Conservation (phyloP, 345 rosid species). For the Barbarea vulgaris region DNA sequence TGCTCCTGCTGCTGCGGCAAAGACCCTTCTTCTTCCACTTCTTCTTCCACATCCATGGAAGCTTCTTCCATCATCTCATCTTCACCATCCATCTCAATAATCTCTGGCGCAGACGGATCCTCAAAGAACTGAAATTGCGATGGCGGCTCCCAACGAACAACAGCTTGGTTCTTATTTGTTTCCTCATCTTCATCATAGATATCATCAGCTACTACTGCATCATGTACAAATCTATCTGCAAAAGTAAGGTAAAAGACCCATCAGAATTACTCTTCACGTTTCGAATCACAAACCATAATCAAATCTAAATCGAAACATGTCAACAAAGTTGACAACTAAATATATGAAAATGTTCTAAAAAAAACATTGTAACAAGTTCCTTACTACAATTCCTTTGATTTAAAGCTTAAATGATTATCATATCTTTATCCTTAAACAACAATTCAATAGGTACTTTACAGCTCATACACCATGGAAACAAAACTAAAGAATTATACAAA, state of each 20-base stretch:
- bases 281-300: background rate
- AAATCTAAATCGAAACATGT: background rate
- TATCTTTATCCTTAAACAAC: background rate
- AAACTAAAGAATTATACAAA: background rate
- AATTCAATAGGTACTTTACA: background rate
- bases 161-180: conserved; percentile 44
- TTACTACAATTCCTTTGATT: too few species aligned
- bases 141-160: conserved; percentile 66
- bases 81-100: conserved; percentile 58
- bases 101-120: conserved; percentile 34
- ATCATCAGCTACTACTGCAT: conserved; percentile 17
- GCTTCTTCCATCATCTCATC: conserved; percentile 47
- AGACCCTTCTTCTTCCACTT: conserved; percentile 19
- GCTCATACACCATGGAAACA: background rate
- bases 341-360: too few species aligned
- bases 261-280: background rate
- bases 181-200: background rate
- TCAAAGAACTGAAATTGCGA: conserved; percentile 28
- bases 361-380: too few species aligned
- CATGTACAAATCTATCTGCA: conserved; percentile 45
- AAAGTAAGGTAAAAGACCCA: background rate
- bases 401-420: too few species aligned
- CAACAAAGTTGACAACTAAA: background rate
- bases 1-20: background rate
- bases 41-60: conserved; percentile 55